Conservation (phyloP, 2,329 filamentous ascomycete genomes). For the Xylaria arbuscula region DNA sequence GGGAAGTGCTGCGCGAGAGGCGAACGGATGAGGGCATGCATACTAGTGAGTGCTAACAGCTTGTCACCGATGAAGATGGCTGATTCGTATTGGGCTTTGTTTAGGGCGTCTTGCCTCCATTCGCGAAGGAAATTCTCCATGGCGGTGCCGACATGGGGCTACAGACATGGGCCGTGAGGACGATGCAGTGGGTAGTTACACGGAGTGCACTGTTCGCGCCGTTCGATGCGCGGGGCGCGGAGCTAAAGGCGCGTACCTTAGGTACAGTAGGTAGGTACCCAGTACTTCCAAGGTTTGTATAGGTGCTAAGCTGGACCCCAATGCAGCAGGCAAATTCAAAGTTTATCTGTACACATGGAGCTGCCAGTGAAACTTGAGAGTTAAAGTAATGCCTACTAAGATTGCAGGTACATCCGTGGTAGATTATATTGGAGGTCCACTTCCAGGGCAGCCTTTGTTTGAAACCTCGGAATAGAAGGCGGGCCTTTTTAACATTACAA, state of each 20-base stretch:
- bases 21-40: slow-evolving; percentile 55
- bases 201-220: slow-evolving; percentile 13
- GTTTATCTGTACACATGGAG: not conserved
- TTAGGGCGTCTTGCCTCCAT: slow-evolving; percentile 94
- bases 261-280: not conserved
- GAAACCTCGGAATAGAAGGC: not conserved
- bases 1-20: slow-evolving; percentile 12
- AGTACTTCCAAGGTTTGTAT: not conserved
- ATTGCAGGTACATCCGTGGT: not conserved
- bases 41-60: slow-evolving; percentile 91
- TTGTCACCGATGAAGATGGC: slow-evolving; percentile 99
- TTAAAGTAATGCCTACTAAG: too few species aligned
- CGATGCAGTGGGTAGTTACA: slow-evolving; percentile 24
- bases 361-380: not conserved
- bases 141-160: slow-evolving; percentile 28
- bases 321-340: not conserved
- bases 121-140: slow-evolving; percentile 96
- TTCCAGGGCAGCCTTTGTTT: too few species aligned
- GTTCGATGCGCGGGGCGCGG: slow-evolving; percentile 24
- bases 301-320: not conserved
- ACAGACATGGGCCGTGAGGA: slow-evolving; percentile 27
- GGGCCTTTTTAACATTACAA: too few species aligned
- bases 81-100: slow-evolving; percentile 95
- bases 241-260: slow-evolving; percentile 17
- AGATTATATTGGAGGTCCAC: too few species aligned